phyloP scores from a whole-genome alignment of 305 asterid genomes.

The Rubia peregrina region DNA sequence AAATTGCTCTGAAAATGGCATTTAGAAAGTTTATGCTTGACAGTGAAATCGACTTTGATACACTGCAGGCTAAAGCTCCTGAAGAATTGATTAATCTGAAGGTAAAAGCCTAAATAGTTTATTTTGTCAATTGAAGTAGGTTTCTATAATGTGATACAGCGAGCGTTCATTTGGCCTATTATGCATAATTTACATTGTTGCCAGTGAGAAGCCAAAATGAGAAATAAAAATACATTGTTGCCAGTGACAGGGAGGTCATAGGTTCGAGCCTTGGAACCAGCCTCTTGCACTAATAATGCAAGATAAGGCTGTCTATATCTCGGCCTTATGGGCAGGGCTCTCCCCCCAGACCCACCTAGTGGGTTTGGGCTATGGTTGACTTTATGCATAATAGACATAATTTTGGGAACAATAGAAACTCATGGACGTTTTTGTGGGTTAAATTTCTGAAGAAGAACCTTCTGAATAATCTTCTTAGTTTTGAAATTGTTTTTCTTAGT shows the following conservation, averaged over 20 bases:
- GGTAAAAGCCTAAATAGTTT: constrained; percentile 27
- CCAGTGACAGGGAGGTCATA: neutral
- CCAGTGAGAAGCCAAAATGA: neutral
- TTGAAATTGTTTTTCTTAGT: neutral
- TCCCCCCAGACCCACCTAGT: too few species aligned
- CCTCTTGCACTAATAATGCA: neutral
- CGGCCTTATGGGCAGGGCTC: neutral
- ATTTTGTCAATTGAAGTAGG: neutral
- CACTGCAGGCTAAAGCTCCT: constrained; percentile 23
- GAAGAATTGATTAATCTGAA: constrained; percentile 55
- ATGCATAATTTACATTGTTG: neutral
- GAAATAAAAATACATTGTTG: neutral
- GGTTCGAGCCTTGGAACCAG: neutral
- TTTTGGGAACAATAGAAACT: neutral
- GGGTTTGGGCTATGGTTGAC: neutral
- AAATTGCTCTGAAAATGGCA: constrained; percentile 98
- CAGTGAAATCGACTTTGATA: constrained; percentile 37
- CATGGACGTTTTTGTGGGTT: neutral
- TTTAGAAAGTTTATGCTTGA: constrained; percentile 84
- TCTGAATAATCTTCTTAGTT: neutral
- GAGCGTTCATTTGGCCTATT: neutral
- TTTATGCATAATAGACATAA: neutral
- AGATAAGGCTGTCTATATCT: neutral
- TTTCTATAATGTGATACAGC: neutral
- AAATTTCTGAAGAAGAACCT: constrained; percentile 1